phyloP scores from a whole-genome alignment of 805 yeast genomes.

The Barnettozyma siamensis region DNA sequence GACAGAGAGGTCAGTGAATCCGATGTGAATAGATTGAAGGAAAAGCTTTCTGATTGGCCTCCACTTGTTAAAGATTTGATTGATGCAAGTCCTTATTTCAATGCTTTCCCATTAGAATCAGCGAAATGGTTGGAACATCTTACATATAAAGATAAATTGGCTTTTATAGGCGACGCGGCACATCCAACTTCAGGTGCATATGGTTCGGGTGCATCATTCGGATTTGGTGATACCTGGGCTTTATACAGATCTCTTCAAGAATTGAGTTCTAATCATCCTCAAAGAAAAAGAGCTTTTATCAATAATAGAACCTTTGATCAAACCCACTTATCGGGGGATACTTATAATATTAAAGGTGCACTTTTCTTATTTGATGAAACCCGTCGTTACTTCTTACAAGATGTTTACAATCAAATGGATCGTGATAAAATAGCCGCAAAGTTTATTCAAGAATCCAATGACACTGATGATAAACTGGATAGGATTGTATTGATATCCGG shows the following conservation, averaged over 20 bases:
- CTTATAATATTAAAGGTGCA: neutral
- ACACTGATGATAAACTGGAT: neutral
- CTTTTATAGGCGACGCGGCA: neutral
- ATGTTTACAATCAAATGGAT: neutral
- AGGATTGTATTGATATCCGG: neutral
- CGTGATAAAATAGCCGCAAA: neutral
- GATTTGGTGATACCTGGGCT: slow-evolving; percentile 1
- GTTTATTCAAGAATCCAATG: neutral
- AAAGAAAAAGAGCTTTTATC: neutral
- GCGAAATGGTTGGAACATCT: slow-evolving; percentile 1
- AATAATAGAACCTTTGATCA: neutral
- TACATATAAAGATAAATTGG: neutral
- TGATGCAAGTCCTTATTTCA: neutral
- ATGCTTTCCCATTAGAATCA: neutral
- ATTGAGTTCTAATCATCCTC: neutral
- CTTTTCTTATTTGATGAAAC: slow-evolving; percentile 1
- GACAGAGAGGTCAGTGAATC: neutral
- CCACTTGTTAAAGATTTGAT: neutral
- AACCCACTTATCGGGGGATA: too few relatives aligned
- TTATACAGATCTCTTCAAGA: neutral
- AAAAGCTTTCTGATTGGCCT: neutral
- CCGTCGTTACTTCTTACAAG: slow-evolving; percentile 1
- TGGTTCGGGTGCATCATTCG: slow-evolving; percentile 1
- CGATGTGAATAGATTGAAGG: neutral
- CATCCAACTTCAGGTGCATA: slow-evolving; percentile 1